These are phyloP conservation scores for Parascedosporium putredinis DNA, from an alignment of 2,329 filamentous ascomycete species.

Conservation along the genomic window DNA sequence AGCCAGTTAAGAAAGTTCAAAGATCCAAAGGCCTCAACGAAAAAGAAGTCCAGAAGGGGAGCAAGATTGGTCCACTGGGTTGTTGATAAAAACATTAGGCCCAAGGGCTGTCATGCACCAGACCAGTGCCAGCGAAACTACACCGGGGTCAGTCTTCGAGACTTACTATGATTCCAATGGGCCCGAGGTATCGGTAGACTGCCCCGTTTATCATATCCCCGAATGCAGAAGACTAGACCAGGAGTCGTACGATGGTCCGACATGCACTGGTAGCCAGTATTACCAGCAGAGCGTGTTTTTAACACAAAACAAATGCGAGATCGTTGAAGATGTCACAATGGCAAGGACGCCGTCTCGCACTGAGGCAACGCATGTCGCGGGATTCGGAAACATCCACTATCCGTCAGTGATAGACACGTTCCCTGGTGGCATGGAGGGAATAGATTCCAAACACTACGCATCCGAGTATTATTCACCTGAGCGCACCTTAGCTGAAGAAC, in stretches of 20 bases:
- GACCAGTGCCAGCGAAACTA: too few species aligned
- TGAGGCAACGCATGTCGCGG: not conserved
- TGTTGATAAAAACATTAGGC: too few species aligned
- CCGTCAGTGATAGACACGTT: not conserved
- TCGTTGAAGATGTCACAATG: conserved; percentile 21
- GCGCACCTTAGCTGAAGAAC: conserved; percentile 5
- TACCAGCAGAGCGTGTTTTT: conserved; percentile 25
- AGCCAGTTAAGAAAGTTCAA: conserved; percentile 36
- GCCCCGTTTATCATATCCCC: conserved; percentile 23
- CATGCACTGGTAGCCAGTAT: conserved; percentile 20
- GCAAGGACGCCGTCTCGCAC: conserved; percentile 24
- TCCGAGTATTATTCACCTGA: not conserved
- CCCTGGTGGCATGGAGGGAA: not conserved
- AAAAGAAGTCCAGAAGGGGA: too few species aligned
- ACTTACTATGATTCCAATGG: not conserved
- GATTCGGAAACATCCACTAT: not conserved
- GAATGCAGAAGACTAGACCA: conserved; percentile 25
- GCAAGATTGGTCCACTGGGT: too few species aligned
- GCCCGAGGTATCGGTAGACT: not conserved
- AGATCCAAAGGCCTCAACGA: too few species aligned
- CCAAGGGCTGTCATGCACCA: too few species aligned
- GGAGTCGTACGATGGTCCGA: conserved; percentile 26
- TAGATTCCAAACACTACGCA: not conserved
- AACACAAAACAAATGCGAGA: conserved; percentile 14
- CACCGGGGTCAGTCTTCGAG: conserved; percentile 1